phyloP scores from a whole-genome alignment of 345 rosid genomes.

The Eucalyptus sp. region DNA sequence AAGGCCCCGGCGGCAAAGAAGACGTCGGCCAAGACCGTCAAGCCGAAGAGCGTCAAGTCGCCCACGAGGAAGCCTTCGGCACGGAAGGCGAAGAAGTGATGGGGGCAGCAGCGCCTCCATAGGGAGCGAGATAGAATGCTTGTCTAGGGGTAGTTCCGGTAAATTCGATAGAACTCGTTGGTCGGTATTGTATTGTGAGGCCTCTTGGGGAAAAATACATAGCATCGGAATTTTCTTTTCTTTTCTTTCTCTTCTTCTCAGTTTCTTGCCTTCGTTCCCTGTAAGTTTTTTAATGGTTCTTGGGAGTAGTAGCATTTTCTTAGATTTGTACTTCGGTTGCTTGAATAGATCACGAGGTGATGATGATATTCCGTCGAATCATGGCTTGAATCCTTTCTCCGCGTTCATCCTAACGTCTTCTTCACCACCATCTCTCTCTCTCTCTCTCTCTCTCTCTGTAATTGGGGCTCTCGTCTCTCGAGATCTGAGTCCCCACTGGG shows the following conservation, averaged over 20 bases:
- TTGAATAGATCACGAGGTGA: not conserved
- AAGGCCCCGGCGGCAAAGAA: conserved; percentile 20
- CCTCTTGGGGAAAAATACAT: not conserved
- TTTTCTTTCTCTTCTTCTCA: not conserved
- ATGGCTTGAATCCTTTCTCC: not conserved
- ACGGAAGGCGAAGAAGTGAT: conserved; percentile 32
- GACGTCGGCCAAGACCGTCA: conserved; percentile 35
- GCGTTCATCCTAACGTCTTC: not conserved
- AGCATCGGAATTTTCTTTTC: not conserved
- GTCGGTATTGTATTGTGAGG: not conserved
- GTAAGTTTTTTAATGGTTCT: not conserved
- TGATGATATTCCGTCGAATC: not conserved
- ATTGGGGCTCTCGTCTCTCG: not conserved
- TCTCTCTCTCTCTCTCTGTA: not conserved
- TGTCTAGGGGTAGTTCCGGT: not conserved
- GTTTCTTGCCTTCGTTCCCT: not conserved
- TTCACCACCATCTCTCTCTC: not conserved
- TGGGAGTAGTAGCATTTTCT: not conserved
- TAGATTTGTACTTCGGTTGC: not conserved
- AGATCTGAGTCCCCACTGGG: not conserved
- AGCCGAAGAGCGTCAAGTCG: conserved; percentile 41
- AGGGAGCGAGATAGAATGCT: not conserved
- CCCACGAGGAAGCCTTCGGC: conserved; percentile 39
- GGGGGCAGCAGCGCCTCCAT: not conserved
- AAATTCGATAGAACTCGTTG: not conserved